Evolutionary conservation across 345 rosid genomes (phyloP).

Genomic region (Lumnitzera racemosa): DNA sequence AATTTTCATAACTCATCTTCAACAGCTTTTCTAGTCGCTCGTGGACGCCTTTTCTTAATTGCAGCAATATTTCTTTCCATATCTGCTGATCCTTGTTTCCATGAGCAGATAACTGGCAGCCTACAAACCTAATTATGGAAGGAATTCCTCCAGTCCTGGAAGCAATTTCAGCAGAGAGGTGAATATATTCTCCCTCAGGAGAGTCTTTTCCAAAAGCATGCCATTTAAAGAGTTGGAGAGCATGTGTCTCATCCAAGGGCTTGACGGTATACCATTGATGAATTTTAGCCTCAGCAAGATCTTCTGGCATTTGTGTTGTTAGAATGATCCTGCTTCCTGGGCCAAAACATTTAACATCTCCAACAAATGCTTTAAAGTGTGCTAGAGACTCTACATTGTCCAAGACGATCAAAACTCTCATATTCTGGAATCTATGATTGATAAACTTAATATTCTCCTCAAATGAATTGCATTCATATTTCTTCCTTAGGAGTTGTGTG

Average conservation of each 20-base stretch:
- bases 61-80: neutral
- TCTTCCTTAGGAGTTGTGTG: neutral
- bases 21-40: neutral
- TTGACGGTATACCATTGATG: neutral
- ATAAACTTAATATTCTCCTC: neutral
- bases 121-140: neutral
- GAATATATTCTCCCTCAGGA: neutral
- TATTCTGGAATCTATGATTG: neutral
- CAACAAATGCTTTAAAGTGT: neutral
- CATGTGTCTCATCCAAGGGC: neutral
- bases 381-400: neutral
- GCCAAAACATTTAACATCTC: neutral
- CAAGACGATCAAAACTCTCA: conserved; percentile 7
- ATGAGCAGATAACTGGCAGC: neutral
- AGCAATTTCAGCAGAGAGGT: neutral
- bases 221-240: neutral
- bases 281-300: no score
- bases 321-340: conserved; percentile 2
- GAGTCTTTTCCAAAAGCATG: neutral
- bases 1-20: conserved; percentile 7
- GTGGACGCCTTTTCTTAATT: neutral
- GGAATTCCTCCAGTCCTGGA: neutral
- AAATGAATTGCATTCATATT: neutral
- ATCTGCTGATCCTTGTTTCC: neutral
- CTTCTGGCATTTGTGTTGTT: fast-evolving